phyloP scores from a whole-genome alignment of 176 grass and related monocot genomes.

The Miscanthus lutarioriparius region DNA sequence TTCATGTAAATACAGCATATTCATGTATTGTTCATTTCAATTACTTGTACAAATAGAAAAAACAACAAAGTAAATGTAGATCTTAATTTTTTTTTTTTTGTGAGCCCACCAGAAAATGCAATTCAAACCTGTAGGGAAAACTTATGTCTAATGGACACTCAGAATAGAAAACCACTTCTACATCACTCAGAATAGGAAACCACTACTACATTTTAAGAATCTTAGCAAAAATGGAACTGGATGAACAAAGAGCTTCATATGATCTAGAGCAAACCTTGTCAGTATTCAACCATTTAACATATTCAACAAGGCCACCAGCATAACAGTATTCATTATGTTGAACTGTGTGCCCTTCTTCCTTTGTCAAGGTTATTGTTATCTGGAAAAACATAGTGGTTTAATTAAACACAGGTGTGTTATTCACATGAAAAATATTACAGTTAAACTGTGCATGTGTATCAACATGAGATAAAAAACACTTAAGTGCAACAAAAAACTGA shows the following conservation, averaged over 20 bases:
- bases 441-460: neutral
- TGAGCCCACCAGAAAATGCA: constrained; percentile 19
- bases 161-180: neutral
- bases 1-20: neutral
- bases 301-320: constrained; percentile 92
- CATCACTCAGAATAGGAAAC: neutral
- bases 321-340: constrained; percentile 88
- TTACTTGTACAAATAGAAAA: constrained; percentile 2
- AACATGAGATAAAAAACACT: neutral
- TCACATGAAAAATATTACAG: constrained; percentile 19
- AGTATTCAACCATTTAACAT: constrained; percentile 95
- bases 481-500: constrained; percentile 18
- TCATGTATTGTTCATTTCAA: neutral
- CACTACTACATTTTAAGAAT: neutral
- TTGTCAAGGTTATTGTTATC: constrained; percentile 86
- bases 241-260: constrained; percentile 32
- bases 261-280: constrained; percentile 70
- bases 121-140: constrained; percentile 16
- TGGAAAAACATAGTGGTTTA: constrained; percentile 40
- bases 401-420: constrained; percentile 22
- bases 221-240: constrained; percentile 1
- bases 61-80: constrained; percentile 4
- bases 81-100: constrained; percentile 1
- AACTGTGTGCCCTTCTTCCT: constrained; percentile 60
- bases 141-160: neutral